Conservation (phyloP, 805 yeast species). For the Saccharomycopsis sp. region DNA sequence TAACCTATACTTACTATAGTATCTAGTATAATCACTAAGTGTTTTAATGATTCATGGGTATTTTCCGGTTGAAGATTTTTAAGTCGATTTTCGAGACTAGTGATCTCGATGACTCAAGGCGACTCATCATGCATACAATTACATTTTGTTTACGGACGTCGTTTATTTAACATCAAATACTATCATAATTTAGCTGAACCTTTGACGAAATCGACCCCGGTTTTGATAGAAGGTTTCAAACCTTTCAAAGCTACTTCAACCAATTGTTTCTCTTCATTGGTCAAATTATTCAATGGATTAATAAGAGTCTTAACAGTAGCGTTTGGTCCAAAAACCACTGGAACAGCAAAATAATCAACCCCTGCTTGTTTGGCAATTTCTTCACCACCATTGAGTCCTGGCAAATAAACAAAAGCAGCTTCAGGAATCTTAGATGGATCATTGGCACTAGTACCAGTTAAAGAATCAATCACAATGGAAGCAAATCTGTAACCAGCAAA, state of each 20-base stretch:
- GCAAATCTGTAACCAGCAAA: slow-evolving; percentile 74
- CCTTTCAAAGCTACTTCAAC: slow-evolving; percentile 43
- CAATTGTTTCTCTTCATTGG: slow-evolving; percentile 40
- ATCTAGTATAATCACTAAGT: neutral
- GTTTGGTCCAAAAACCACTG: slow-evolving; percentile 41
- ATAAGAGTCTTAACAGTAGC: slow-evolving; percentile 45
- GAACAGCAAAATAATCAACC: slow-evolving; percentile 47
- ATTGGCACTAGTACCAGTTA: slow-evolving; percentile 24
- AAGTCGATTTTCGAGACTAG: no score
- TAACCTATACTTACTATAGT: neutral
- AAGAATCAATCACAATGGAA: slow-evolving; percentile 48
- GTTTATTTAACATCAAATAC: neutral
- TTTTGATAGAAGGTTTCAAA: slow-evolving; percentile 43
- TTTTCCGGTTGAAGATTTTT: neutral
- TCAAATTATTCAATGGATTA: slow-evolving; percentile 35
- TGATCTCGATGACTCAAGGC: no score
- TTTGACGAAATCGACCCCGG: slow-evolving; percentile 42
- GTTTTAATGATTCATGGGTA: no score
- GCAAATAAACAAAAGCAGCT: slow-evolving; percentile 40
- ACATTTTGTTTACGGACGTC: neutral
- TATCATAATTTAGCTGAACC: slow-evolving; percentile 7
- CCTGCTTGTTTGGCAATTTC: slow-evolving; percentile 30
- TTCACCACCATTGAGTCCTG: slow-evolving; percentile 40
- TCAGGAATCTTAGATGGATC: slow-evolving; percentile 6
- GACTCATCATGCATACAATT: no score